Conservation (phyloP, 1,139 yeast species). For the Diutina neorugosa region DNA sequence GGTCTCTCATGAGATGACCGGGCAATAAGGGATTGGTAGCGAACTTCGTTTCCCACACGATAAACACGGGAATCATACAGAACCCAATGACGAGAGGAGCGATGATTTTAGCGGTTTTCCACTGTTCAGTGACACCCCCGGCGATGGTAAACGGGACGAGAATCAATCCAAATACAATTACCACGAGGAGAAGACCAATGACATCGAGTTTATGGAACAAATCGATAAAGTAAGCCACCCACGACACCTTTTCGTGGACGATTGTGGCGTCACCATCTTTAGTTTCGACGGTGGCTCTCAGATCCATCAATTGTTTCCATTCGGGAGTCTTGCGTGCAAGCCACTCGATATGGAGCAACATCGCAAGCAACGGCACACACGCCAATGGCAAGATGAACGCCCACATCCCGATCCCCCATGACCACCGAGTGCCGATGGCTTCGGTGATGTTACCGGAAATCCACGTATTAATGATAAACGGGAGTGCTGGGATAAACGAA, state of each 20-base stretch:
- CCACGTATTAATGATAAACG: conserved; percentile 3
- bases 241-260: not conserved
- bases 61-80: not conserved
- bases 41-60: not conserved
- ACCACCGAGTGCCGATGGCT: conserved; percentile 3
- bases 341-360: conserved; percentile 43
- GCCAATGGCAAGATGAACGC: conserved; percentile 62
- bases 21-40: conserved; percentile 3
- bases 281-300: not conserved
- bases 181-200: conserved; percentile 2
- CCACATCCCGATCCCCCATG: conserved; percentile 51
- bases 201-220: not conserved
- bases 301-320: conserved; percentile 15
- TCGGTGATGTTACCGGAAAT: not conserved
- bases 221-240: not conserved
- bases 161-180: conserved; percentile 2
- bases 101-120: conserved; percentile 7
- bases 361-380: conserved; percentile 42
- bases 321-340: conserved; percentile 42
- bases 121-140: not conserved
- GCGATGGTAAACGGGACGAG: conserved; percentile 5
- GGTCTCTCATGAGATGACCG: not conserved
- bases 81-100: conserved; percentile 4
- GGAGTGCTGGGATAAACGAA: conserved; percentile 5
- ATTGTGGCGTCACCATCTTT: conserved; percentile 9